Evolutionary conservation across 2,329 filamentous ascomycete species (phyloP).

Genomic region (Sclerotinia glacialis): DNA sequence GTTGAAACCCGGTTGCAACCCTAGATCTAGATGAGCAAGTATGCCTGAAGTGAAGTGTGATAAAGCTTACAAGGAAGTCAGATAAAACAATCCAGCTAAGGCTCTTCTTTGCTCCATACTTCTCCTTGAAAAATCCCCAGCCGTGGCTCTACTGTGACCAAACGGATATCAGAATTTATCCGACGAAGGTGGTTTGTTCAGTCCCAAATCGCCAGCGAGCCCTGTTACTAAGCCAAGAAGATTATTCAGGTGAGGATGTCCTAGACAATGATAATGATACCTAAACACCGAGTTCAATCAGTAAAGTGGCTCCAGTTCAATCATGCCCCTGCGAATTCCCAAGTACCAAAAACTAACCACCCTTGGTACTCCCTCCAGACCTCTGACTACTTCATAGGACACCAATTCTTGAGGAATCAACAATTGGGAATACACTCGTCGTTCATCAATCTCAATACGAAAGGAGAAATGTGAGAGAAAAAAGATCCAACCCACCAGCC

Average conservation of each 20-base stretch:
- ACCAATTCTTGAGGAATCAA: too few species aligned
- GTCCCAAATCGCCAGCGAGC: conserved; percentile 3
- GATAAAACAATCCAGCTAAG: conserved; percentile 17
- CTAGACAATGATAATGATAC: conserved; percentile 23
- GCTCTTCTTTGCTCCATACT: conserved; percentile 16
- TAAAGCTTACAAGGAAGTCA: conserved; percentile 13
- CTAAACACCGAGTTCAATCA: neutral
- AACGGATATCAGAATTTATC: conserved; percentile 16
- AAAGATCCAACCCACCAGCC: conserved; percentile 11
- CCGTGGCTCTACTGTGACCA: conserved; percentile 6
- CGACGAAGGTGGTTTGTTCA: conserved; percentile 9
- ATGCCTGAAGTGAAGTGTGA: neutral
- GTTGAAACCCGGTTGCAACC: conserved; percentile 10
- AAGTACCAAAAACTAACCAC: neutral
- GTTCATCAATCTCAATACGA: too few species aligned
- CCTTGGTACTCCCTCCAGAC: neutral
- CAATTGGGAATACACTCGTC: neutral
- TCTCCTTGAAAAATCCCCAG: neutral
- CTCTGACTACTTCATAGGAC: too few species aligned
- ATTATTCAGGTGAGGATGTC: conserved; percentile 18
- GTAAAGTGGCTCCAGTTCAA: neutral
- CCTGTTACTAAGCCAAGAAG: conserved; percentile 11
- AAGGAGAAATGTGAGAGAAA: neutral
- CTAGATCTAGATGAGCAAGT: neutral
- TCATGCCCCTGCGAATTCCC: neutral